Evolutionary conservation across 2,329 filamentous ascomycete genomes (phyloP).

Genomic region (Grosmannia clavigera): DNA sequence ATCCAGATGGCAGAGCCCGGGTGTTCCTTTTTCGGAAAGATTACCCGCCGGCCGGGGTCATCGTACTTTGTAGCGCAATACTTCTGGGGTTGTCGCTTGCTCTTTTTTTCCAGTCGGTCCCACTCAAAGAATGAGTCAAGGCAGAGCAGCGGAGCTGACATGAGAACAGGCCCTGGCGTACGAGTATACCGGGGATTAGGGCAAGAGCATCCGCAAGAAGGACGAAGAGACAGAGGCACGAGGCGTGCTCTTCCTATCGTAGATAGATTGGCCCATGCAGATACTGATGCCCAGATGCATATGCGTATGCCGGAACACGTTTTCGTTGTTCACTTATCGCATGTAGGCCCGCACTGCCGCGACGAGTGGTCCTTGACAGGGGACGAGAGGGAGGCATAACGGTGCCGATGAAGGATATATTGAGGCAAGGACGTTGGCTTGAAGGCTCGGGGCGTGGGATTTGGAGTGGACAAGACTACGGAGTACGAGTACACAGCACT

Average conservation of each 20-base stretch:
- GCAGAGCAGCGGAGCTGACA: no score
- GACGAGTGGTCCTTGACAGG: not conserved
- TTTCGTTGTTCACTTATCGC: no score
- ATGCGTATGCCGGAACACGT: not conserved
- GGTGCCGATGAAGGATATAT: no score
- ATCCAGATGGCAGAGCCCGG: not conserved
- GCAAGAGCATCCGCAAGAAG: no score
- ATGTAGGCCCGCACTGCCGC: not conserved
- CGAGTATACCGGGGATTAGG: no score
- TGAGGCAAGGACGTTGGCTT: no score
- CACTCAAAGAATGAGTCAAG: no score
- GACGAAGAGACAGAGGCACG: no score
- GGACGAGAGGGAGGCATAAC: no score
- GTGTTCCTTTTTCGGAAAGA: constrained; percentile 10
- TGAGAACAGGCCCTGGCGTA: no score
- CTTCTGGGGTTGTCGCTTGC: not conserved
- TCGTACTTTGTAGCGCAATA: not conserved
- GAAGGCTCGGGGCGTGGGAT: no score
- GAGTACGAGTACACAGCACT: not conserved
- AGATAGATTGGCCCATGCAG: not conserved
- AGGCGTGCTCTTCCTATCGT: not conserved
- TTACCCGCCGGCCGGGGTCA: constrained; percentile 5
- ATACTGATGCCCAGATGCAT: not conserved
- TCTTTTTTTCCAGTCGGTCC: not conserved
- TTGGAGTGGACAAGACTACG: not conserved